These are phyloP conservation scores for Ascochyta clinopodiicola DNA, from an alignment of 2,329 filamentous ascomycete species.

Conservation along the genomic window DNA sequence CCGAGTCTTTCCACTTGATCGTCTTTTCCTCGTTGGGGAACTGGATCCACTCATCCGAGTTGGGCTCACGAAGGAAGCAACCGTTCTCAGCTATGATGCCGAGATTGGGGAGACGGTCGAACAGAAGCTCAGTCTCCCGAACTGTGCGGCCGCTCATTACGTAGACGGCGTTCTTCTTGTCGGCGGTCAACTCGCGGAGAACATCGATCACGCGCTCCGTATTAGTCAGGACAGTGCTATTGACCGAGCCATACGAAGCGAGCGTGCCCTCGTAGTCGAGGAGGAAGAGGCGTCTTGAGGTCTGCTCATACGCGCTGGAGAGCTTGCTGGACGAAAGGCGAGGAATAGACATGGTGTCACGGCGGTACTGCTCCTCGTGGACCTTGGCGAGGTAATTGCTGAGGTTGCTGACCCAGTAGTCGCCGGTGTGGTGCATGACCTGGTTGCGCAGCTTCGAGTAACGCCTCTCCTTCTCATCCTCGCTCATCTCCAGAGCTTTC, in stretches of 20 bases:
- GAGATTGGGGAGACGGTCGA: conserved; percentile 80
- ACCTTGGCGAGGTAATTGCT: conserved; percentile 73
- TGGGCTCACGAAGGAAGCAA: conserved; percentile 80
- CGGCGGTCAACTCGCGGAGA: conserved; percentile 79
- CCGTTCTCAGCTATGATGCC: conserved; percentile 95
- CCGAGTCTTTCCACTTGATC: conserved; percentile 80
- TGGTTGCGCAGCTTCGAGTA: conserved; percentile 77
- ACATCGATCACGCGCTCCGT: conserved; percentile 85
- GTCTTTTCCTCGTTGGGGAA: conserved; percentile 77
- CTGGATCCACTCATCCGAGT: conserved; percentile 73
- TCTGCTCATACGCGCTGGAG: conserved; percentile 68
- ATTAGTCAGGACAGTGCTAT: conserved; percentile 83
- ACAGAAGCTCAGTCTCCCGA: conserved; percentile 85
- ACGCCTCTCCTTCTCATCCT: conserved; percentile 73
- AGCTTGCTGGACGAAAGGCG: conserved; percentile 75
- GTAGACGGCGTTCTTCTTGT: conserved; percentile 84
- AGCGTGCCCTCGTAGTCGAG: conserved; percentile 94
- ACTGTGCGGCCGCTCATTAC: conserved; percentile 91
- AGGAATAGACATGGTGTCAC: conserved; percentile 85
- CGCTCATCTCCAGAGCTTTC: conserved; percentile 78
- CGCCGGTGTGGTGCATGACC: conserved; percentile 82
- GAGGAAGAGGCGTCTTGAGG: conserved; percentile 78
- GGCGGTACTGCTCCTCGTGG: conserved; percentile 82
- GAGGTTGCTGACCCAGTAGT: conserved; percentile 84
- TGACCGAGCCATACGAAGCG: conserved; percentile 83